phyloP scores from a whole-genome alignment of 768 basidiomycete species.

The Lactarius trivialis region DNA sequence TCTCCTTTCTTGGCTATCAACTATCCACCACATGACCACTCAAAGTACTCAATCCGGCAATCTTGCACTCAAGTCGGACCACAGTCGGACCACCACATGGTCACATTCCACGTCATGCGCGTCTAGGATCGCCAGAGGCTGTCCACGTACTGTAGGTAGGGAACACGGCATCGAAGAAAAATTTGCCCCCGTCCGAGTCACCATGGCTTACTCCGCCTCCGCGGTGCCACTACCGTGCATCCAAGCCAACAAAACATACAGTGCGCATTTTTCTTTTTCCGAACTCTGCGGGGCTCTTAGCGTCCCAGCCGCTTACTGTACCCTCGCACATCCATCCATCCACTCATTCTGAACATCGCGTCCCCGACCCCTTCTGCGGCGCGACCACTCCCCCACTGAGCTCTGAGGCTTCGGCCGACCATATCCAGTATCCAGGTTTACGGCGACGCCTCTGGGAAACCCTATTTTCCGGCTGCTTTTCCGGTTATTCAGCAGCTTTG shows the following conservation, averaged over 20 bases:
- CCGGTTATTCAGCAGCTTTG: background rate
- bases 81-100: background rate
- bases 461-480: background rate
- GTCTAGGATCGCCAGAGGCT: background rate
- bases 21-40: background rate
- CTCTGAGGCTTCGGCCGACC: background rate
- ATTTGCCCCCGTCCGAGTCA: background rate
- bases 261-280: background rate
- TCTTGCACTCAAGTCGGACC: background rate
- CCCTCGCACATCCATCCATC: background rate
- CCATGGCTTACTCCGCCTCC: background rate
- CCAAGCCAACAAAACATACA: background rate
- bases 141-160: no score
- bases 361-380: background rate
- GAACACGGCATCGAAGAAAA: background rate
- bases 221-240: background rate
- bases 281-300: background rate
- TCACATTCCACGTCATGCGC: background rate
- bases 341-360: background rate
- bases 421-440: background rate
- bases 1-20: no score
- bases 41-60: background rate
- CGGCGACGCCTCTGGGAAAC: background rate
- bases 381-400: background rate
- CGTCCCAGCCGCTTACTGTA: no score